Conservation (phyloP, 495 filamentous ascomycete species). For the Chaetomium cochliodes region DNA sequence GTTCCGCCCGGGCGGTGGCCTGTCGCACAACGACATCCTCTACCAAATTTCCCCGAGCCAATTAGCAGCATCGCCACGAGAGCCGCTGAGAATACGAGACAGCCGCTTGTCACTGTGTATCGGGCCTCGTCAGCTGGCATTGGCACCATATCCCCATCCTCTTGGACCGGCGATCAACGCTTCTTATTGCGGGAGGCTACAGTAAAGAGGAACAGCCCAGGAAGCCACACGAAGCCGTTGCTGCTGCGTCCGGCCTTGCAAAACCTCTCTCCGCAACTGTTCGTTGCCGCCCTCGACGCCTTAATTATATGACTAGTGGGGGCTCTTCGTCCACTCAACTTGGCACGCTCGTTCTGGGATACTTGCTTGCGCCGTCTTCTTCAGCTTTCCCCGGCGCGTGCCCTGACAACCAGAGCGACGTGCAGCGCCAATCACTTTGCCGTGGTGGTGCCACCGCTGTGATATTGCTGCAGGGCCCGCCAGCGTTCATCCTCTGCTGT, state of each 20-base stretch:
- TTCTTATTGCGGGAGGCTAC: conserved; percentile 37
- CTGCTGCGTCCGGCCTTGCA: conserved; percentile 27
- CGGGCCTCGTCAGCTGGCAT: conserved; percentile 37
- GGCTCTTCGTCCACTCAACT: conserved; percentile 28
- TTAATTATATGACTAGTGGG: conserved; percentile 28
- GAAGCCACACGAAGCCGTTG: conserved; percentile 21
- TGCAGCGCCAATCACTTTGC: conserved; percentile 36
- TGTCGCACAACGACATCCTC: conserved; percentile 47
- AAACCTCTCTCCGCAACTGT: conserved; percentile 20
- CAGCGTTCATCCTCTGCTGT: conserved; percentile 19
- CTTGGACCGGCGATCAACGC: conserved; percentile 30
- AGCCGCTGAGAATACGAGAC: conserved; percentile 38
- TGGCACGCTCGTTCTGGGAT: conserved; percentile 7
- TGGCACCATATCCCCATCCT: conserved; percentile 15
- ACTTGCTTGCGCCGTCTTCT: conserved; percentile 17
- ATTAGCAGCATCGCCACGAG: conserved; percentile 37
- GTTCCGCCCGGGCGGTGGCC: conserved; percentile 37
- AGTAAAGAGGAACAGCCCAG: conserved; percentile 17
- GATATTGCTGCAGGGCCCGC: conserved; percentile 33
- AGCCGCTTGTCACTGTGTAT: conserved; percentile 36
- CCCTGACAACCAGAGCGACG: conserved; percentile 24
- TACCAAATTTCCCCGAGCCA: conserved; percentile 44
- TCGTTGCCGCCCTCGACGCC: conserved; percentile 28
- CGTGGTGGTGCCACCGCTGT: conserved; percentile 34
- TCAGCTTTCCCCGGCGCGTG: conserved; percentile 25